Evolutionary conservation across 2,329 filamentous ascomycete species (phyloP), one percentile per base, ranked within the genome.

Genomic region (Hypoxylon sp.): DNA sequence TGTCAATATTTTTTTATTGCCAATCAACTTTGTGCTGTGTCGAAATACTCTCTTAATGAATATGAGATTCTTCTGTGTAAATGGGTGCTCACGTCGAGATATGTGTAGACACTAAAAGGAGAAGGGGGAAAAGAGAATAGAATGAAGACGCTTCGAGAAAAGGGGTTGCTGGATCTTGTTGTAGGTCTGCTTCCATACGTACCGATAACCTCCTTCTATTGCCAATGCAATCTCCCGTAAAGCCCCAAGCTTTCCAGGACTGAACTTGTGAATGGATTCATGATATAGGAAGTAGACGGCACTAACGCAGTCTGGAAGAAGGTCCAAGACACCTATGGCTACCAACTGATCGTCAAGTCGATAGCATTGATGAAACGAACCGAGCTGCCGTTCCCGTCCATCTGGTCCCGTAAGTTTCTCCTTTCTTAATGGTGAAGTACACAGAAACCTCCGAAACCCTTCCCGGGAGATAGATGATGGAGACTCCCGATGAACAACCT

Each of bases 221-320:
- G 92, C 91, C 29, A 96, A 78, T 0, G 89, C 84, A 67, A 93
- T 91, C 79, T 96, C 93, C 68, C 90, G 83, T 68, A 95, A 78
- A 1, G 92, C 93, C 37, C 91, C 90, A 4, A 95, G 80, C 78
- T 95, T 96, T 0, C 93, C 93, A 31, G 93, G 91, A 24, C 86
- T 86, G 80, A 88, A 90, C 63, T 85, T 83, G 72, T 92, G 88
- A 58, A 94, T 88, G 70, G 91, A 92, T 74, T 91, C 89, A 74
- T 94, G 88, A 75, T 96, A 96, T 67, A 96, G 81, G 76, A 96
- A 93, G 80, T 96, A 96, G 10, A 96, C 93, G 3, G 91, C 91
- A 73, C 92, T 94, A 54, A 96, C 91, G 71, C 88, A 90, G 64
- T 93, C 83, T 0, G 93, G 93, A 0, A 96, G 83, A 8, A 96